Percentiles rank a stretch among this genome's conserved stretches.
These are phyloP conservation scores for Rhodamnia rubescens DNA, from an alignment of 345 rosid species.

Conservation along the genomic window DNA sequence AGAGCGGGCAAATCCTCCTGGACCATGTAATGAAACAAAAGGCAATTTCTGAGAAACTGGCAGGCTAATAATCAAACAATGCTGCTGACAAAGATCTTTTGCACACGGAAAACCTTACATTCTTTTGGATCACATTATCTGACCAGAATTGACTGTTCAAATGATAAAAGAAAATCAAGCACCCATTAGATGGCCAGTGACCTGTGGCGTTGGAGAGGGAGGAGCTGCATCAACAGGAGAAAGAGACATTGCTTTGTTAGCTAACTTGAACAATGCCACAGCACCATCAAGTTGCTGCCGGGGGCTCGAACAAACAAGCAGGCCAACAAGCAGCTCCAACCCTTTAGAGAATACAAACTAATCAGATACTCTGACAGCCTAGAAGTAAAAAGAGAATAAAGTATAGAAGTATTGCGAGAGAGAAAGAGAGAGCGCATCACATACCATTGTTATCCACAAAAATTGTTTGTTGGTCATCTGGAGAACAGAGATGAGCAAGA, in stretches of 20 bases:
- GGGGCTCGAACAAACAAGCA: slow-evolving; percentile 64
- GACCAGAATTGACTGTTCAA: neutral
- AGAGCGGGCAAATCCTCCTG: neutral
- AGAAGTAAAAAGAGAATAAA: neutral
- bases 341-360: slow-evolving; percentile 36
- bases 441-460: slow-evolving; percentile 76
- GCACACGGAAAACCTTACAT: neutral
- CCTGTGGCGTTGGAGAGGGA: slow-evolving; percentile 95
- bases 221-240: slow-evolving; percentile 96
- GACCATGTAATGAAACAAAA: neutral
- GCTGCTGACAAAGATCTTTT: neutral
- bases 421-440: slow-evolving; percentile 1
- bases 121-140: neutral
- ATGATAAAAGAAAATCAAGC: neutral
- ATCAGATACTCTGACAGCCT: slow-evolving; percentile 3
- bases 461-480: slow-evolving; percentile 77
- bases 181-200: slow-evolving; percentile 1
- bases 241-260: slow-evolving; percentile 73
- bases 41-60: neutral
- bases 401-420: neutral
- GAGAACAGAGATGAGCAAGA: slow-evolving; percentile 90
- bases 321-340: slow-evolving; percentile 76
- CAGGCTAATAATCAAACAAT: neutral
- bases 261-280: slow-evolving; percentile 75
- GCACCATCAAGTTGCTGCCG: slow-evolving; percentile 97